Percentiles rank a stretch among this genome's conserved stretches.
These are phyloP conservation scores for Pythium apleroticum DNA, from an alignment of 352 stramenopile species.

Conservation along the genomic window DNA sequence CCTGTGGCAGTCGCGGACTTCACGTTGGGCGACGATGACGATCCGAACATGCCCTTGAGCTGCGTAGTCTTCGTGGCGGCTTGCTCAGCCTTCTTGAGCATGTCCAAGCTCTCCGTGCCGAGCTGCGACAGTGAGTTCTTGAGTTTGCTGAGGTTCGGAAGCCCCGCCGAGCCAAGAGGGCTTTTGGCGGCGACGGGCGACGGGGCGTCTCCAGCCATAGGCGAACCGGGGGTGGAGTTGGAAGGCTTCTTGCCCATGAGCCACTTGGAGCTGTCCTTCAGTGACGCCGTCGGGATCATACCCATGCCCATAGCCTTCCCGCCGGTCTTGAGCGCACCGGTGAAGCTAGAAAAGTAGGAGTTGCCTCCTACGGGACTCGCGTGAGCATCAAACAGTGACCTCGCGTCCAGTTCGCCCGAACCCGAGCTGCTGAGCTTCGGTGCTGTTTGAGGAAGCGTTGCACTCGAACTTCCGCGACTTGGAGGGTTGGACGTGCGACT, in stretches of 20 bases:
- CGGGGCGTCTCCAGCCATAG: slow-evolving; percentile 1
- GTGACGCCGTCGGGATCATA: slow-evolving; percentile 46
- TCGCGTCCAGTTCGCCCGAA: slow-evolving; percentile 33
- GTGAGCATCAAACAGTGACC: slow-evolving; percentile 41
- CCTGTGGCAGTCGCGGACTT: not conserved
- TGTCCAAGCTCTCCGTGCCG: slow-evolving; percentile 66
- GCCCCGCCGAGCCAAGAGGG: slow-evolving; percentile 14
- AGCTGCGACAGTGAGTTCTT: slow-evolving; percentile 61
- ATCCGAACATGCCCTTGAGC: slow-evolving; percentile 32
- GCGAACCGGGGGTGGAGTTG: slow-evolving; percentile 4
- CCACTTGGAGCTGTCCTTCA: slow-evolving; percentile 74
- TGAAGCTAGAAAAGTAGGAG: slow-evolving; percentile 73
- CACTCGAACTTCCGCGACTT: slow-evolving; percentile 18
- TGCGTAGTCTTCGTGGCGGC: slow-evolving; percentile 48
- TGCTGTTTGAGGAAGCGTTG: slow-evolving; percentile 9
- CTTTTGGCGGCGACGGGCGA: slow-evolving; percentile 7
- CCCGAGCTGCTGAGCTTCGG: slow-evolving; percentile 22
- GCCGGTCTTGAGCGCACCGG: slow-evolving; percentile 63
- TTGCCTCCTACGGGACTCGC: slow-evolving; percentile 14
- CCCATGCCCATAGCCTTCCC: slow-evolving; percentile 54
- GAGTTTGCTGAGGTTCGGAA: slow-evolving; percentile 58
- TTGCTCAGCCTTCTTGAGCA: slow-evolving; percentile 77
- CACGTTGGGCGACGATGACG: slow-evolving; percentile 21
- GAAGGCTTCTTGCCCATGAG: slow-evolving; percentile 62
- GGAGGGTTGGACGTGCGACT: slow-evolving; percentile 9